These are phyloP conservation scores for Zopfochytrium polystomum DNA, from an alignment of 371 early-diverging fungal species.

Conservation along the genomic window DNA sequence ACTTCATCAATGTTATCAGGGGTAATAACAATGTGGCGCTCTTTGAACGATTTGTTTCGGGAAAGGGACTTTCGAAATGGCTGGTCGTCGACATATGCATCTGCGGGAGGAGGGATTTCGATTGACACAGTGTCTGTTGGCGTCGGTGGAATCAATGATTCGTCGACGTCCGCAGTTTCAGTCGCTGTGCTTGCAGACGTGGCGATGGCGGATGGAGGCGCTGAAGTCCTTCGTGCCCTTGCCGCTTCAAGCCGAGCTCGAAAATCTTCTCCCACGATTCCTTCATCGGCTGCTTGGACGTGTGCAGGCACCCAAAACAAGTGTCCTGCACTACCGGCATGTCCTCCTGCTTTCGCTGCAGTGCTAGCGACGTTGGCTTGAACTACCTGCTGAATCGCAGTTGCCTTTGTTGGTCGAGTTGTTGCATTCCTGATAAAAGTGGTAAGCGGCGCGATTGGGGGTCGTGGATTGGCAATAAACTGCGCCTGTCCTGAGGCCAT, in stretches of 20 bases:
- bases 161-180: background rate
- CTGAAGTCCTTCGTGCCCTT: background rate
- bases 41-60: slow-evolving; percentile 35
- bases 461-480: background rate
- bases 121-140: background rate
- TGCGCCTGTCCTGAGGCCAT: background rate
- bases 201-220: background rate
- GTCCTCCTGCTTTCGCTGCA: background rate
- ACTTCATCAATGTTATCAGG: slow-evolving; percentile 18
- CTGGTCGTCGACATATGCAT: too few species aligned
- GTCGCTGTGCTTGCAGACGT: background rate
- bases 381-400: background rate
- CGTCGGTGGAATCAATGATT: background rate
- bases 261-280: background rate
- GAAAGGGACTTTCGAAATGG: slow-evolving; percentile 1
- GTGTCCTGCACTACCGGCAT: background rate
- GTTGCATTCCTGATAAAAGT: background rate
- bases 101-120: background rate
- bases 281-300: slow-evolving; percentile 1
- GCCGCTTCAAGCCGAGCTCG: background rate
- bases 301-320: slow-evolving; percentile 15
- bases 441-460: background rate
- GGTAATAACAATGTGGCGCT: slow-evolving; percentile 41
- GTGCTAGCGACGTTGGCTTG: background rate
- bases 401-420: background rate